Percentiles rank a stretch among this genome's conserved stretches.
Evolutionary conservation across 371 early-diverging fungal species (phyloP).

Genomic region (Fennellomyces sp.): DNA sequence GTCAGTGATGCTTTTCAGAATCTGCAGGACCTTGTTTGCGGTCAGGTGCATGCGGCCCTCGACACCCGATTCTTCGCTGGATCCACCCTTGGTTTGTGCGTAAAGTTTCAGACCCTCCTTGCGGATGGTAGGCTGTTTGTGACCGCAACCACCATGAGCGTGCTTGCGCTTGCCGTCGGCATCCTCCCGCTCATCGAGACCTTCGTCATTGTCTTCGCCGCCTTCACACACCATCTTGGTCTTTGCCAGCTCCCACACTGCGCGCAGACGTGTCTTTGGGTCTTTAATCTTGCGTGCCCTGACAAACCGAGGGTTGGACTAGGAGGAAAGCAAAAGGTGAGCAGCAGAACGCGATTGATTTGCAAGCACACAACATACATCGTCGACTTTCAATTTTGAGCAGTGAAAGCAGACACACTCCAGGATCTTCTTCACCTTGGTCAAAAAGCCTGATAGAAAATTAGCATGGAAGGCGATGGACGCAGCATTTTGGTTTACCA

Average conservation of each 20-base stretch:
- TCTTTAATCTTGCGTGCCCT: slow-evolving; percentile 75
- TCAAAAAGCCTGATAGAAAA: slow-evolving; percentile 65
- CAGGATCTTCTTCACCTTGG: slow-evolving; percentile 96
- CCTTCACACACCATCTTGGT: slow-evolving; percentile 88
- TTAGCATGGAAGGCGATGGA: neutral
- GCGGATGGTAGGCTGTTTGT: slow-evolving; percentile 89
- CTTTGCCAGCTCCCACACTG: slow-evolving; percentile 95
- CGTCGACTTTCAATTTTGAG: slow-evolving; percentile 94
- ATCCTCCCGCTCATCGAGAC: slow-evolving; percentile 50
- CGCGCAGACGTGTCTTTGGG: slow-evolving; percentile 79
- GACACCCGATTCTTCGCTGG: slow-evolving; percentile 55
- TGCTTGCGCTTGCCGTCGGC: slow-evolving; percentile 54
- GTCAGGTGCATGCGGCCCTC: slow-evolving; percentile 81
- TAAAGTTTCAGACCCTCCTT: slow-evolving; percentile 91
- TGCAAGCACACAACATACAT: slow-evolving; percentile 50
- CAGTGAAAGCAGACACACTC: slow-evolving; percentile 99
- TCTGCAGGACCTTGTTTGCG: slow-evolving; percentile 83
- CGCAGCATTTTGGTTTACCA: slow-evolving; percentile 53
- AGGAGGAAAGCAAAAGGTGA: slow-evolving; percentile 1
- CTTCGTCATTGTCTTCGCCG: slow-evolving; percentile 68
- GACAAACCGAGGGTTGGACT: slow-evolving; percentile 76
- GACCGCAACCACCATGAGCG: slow-evolving; percentile 93
- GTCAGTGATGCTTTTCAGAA: slow-evolving; percentile 92
- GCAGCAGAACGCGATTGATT: too few relatives aligned
- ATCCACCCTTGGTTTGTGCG: slow-evolving; percentile 67